Conservation (phyloP, 148 eudicot genomes). For the Nepenthes gracilis region DNA sequence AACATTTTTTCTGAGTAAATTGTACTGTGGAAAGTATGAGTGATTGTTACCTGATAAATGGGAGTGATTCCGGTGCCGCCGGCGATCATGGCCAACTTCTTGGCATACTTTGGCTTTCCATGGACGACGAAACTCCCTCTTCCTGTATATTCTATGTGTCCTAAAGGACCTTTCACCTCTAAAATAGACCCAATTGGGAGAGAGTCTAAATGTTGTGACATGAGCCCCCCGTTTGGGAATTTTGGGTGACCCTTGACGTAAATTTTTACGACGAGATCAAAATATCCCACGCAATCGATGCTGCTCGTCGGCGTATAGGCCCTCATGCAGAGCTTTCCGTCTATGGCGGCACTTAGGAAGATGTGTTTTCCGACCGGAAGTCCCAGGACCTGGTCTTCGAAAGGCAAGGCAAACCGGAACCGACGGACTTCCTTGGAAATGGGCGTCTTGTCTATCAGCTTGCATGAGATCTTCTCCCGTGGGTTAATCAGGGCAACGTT, state of each 20-base stretch:
- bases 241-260: conserved; percentile 55
- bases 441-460: conserved; percentile 46
- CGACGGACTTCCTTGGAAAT: conserved; percentile 72
- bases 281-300: conserved; percentile 53
- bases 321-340: conserved; percentile 79
- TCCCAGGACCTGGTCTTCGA: conserved; percentile 59
- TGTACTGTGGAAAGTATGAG: background rate
- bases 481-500: conserved; percentile 45
- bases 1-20: too few species aligned
- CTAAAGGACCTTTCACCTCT: conserved; percentile 86
- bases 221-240: conserved; percentile 73
- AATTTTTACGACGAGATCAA: conserved; percentile 71
- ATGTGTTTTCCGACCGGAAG: conserved; percentile 84
- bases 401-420: conserved; percentile 59
- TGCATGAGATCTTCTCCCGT: conserved; percentile 56
- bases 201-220: conserved; percentile 71
- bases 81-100: conserved; percentile 71
- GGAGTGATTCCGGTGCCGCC: conserved; percentile 97
- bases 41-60: conserved; percentile 54
- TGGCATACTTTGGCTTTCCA: conserved; percentile 61
- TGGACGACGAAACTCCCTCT: conserved; percentile 58
- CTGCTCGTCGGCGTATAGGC: conserved; percentile 83
- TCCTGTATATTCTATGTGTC: conserved; percentile 80
- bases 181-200: conserved; percentile 37
- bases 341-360: conserved; percentile 47